Conservation (phyloP, 208 protist genomes). For the Angomonas deanei region DNA sequence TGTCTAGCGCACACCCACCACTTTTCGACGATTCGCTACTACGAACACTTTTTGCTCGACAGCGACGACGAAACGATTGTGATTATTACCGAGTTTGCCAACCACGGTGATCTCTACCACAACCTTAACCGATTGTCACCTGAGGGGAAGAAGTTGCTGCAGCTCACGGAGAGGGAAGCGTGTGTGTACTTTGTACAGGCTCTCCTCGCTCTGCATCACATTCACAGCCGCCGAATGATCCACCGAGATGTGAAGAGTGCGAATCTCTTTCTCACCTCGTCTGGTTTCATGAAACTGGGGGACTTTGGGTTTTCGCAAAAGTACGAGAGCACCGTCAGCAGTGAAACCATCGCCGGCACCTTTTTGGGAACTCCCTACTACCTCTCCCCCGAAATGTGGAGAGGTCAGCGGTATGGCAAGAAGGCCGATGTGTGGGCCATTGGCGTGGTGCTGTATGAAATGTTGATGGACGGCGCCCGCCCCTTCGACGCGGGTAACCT, state of each 20-base stretch:
- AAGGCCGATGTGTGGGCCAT: constrained; percentile 86
- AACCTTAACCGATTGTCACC: constrained; percentile 37
- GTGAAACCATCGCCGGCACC: constrained; percentile 73
- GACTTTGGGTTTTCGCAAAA: constrained; percentile 92
- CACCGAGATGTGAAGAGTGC: constrained; percentile 90
- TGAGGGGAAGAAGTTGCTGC: constrained; percentile 7
- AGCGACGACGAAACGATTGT: constrained; percentile 68
- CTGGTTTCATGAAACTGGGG: constrained; percentile 86
- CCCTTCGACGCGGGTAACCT: constrained; percentile 67
- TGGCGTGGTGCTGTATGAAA: constrained; percentile 80
- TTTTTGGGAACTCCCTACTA: constrained; percentile 92
- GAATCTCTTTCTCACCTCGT: constrained; percentile 84
- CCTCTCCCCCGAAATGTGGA: constrained; percentile 88
- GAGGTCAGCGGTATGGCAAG: constrained; percentile 77
- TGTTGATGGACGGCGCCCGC: constrained; percentile 66
- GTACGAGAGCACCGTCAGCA: constrained; percentile 83
- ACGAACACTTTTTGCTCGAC: constrained; percentile 76
- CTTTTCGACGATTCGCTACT: constrained; percentile 80
- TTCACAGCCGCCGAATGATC: constrained; percentile 87
- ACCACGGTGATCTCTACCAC: constrained; percentile 71
- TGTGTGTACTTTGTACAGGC: constrained; percentile 80
- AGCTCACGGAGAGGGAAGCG: constrained; percentile 63
- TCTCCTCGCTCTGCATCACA: constrained; percentile 77
- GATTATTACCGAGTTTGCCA: constrained; percentile 89
- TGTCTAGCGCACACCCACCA: constrained; percentile 79